Percentiles rank a stretch among this genome's conserved stretches.
phyloP scores from a whole-genome alignment of 805 yeast genomes.

The Wickerhamomyces bovis region DNA sequence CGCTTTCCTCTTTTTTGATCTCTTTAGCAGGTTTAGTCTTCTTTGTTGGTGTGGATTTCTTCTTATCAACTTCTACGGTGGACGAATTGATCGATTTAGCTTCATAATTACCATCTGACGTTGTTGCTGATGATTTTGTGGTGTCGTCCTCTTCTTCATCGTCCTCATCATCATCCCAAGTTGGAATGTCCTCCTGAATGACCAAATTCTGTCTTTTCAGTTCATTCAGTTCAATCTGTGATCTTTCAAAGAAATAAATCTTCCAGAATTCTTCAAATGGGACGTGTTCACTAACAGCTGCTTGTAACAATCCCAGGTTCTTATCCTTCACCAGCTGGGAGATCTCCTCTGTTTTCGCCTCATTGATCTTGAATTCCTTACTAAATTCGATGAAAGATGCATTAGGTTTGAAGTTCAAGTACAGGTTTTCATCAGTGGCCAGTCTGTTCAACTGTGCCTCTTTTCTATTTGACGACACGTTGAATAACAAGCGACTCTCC shows the following conservation, averaged over 20 bases:
- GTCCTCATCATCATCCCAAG: constrained; percentile 17
- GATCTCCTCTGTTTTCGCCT: not conserved
- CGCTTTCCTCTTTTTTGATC: constrained; percentile 34
- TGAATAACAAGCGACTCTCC: constrained; percentile 21
- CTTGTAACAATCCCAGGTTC: not conserved
- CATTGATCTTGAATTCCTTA: not conserved
- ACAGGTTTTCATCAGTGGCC: not conserved
- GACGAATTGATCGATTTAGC: constrained; percentile 32
- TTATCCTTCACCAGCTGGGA: not conserved
- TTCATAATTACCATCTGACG: constrained; percentile 36
- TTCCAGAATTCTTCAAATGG: not conserved
- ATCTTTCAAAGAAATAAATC: not conserved
- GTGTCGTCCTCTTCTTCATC: constrained; percentile 43
- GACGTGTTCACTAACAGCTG: not conserved
- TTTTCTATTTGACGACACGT: not conserved
- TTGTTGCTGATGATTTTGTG: constrained; percentile 19
- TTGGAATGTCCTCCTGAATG: constrained; percentile 43
- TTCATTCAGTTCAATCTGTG: not conserved
- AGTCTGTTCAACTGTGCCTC: not conserved
- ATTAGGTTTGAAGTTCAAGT: not conserved
- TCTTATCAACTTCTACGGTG: constrained; percentile 26
- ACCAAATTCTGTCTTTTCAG: constrained; percentile 28
- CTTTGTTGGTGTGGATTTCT: constrained; percentile 1
- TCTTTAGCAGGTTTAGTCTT: no score
- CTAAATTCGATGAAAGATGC: not conserved